Evolutionary conservation across 306 rosid genomes (phyloP).

Genomic region (Abrus precatorius): DNA sequence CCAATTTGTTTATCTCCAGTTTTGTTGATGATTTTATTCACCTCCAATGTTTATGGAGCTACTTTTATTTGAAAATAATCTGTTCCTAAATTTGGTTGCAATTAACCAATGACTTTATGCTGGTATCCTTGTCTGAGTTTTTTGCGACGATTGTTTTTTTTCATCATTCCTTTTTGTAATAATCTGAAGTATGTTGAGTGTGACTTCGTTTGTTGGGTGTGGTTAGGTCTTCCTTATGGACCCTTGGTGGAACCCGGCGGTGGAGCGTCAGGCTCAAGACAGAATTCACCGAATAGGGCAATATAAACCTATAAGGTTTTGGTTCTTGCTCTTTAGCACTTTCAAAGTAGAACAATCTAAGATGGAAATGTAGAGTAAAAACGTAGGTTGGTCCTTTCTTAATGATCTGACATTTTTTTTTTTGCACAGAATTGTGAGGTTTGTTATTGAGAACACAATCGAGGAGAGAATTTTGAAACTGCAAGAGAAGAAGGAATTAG

Average conservation of each 20-base stretch:
- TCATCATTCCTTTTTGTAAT: background rate
- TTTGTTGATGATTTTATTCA: background rate
- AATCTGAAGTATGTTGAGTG: background rate
- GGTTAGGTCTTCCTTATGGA: constrained; percentile 93
- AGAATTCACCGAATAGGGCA: constrained; percentile 97
- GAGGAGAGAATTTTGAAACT: constrained; percentile 96
- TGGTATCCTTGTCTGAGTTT: background rate
- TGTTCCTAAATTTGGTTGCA: background rate
- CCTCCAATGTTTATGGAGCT: background rate
- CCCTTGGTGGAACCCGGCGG: constrained; percentile 99
- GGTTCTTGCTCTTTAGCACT: constrained; percentile 31
- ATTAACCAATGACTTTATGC: background rate
- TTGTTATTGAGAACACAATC: constrained; percentile 84
- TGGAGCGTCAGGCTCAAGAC: constrained; percentile 96
- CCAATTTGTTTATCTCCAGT: background rate
- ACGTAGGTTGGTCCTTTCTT: background rate
- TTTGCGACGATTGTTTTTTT: background rate
- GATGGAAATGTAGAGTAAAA: constrained; percentile 4
- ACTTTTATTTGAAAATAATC: background rate
- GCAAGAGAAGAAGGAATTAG: constrained; percentile 90
- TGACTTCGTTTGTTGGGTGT: constrained; percentile 34
- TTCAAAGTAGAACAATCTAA: background rate
- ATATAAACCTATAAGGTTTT: constrained; percentile 88
- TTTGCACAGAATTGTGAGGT: constrained; percentile 75
- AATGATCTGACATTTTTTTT: constrained; percentile 20